Conservation (phyloP, 139 green algal genomes). For the Nannochloris sp. region DNA sequence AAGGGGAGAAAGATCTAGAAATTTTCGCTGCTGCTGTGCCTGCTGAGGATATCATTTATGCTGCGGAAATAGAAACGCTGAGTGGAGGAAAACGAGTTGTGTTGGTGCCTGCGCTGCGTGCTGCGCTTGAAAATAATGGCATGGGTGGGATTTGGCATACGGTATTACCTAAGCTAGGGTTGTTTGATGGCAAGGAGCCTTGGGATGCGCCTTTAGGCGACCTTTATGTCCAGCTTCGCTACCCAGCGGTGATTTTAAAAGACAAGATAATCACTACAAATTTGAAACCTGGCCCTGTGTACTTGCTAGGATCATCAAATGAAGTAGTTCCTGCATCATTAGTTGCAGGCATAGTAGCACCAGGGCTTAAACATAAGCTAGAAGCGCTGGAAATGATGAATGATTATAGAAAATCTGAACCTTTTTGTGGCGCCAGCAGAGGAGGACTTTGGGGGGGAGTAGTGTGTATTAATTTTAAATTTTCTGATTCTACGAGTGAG, state of each 20-base stretch:
- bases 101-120: not conserved
- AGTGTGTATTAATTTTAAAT: too few relatives aligned
- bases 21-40: slow-evolving; percentile 8
- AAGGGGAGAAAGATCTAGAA: slow-evolving; percentile 13
- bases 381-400: not conserved
- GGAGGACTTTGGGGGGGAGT: too few relatives aligned
- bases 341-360: slow-evolving; percentile 1
- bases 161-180: slow-evolving; percentile 9
- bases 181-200: slow-evolving; percentile 20
- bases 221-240: slow-evolving; percentile 15
- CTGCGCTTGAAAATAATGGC: slow-evolving; percentile 3
- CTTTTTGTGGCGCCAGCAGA: too few relatives aligned
- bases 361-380: slow-evolving; percentile 8
- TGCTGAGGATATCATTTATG: not conserved
- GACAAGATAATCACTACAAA: not conserved
- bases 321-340: slow-evolving; percentile 5
- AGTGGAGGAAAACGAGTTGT: not conserved
- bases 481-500: too few relatives aligned
- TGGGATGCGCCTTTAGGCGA: slow-evolving; percentile 16
- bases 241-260: slow-evolving; percentile 11
- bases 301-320: slow-evolving; percentile 1
- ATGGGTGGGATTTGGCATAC: slow-evolving; percentile 15
- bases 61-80: not conserved
- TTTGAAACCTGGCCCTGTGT: slow-evolving; percentile 1
- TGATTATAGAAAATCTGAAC: not conserved